phyloP scores from a whole-genome alignment of 805 yeast species.

The Teunomyces aglyptinius region DNA sequence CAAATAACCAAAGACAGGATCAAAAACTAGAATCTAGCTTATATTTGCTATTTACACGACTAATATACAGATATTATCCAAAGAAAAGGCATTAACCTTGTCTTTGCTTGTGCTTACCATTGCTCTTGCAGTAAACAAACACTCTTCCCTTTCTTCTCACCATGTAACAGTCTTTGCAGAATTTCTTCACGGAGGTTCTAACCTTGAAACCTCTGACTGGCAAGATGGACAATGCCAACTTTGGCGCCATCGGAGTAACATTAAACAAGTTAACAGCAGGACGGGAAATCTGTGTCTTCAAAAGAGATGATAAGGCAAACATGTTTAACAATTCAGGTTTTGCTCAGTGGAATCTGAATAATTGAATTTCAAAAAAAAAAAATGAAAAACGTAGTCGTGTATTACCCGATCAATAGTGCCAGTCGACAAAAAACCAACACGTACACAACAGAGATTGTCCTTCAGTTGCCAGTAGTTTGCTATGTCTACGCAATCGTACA shows the following conservation, averaged over 20 bases:
- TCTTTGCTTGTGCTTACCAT: conserved; percentile 92
- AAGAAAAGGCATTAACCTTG: conserved; percentile 50
- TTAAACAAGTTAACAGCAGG: conserved; percentile 8
- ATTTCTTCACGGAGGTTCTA: conserved; percentile 88
- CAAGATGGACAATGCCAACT: conserved; percentile 7
- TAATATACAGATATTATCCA: conserved; percentile 1
- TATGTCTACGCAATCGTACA: conserved; percentile 84
- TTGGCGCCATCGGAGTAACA: conserved; percentile 11
- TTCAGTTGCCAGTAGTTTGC: conserved; percentile 2
- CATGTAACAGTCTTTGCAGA: conserved; percentile 84
- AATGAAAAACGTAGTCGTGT: background rate
- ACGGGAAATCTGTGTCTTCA: conserved; percentile 15
- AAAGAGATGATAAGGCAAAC: conserved; percentile 18
- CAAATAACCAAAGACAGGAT: background rate
- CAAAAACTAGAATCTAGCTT: background rate
- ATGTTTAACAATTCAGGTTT: too few species aligned
- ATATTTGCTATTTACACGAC: conserved; percentile 4
- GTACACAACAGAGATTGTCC: conserved; percentile 8
- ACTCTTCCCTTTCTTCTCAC: conserved; percentile 95
- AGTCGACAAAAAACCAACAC: conserved; percentile 9
- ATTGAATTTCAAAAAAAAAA: background rate
- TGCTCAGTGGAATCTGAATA: background rate
- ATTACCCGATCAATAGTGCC: conserved; percentile 1
- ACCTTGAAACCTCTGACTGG: conserved; percentile 61
- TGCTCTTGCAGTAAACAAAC: conserved; percentile 88